Base-by-base conservation (phyloP, 2,329 filamentous ascomycete species). In the Clarireedia hainanense region DNA sequence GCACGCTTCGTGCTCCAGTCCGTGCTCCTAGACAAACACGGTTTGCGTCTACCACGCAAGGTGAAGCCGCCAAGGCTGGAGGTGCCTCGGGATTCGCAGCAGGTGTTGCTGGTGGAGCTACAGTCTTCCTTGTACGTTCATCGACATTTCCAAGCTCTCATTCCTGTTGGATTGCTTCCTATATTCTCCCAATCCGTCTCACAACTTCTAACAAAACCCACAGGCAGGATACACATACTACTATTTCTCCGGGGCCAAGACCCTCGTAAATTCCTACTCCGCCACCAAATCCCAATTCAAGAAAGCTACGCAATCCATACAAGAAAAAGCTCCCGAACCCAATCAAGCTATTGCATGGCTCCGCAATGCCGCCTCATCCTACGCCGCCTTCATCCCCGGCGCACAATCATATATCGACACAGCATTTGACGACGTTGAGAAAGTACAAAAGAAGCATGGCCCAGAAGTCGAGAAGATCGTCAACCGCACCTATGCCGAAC, bases 321-420 rank as follows among this genome's bases (percentile, higher is more conserved):
- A 84, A 61, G 71, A 84, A 55, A 76, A 77, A 47, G 80, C 85
- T 0, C 86, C 87, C 0, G 78, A 81, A 58, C 77, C 84, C 14
- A 85, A 87, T 60, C 78, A 88, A 69, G 85, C 86, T 1, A 73
- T 88, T 40, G 71, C 78, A 58, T 84, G 80, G 73, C 78, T 91
- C 58, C 82, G 83, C 64, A 74, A 82, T 56, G 83, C 84, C 12
- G 81, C 82, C 27, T 82, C 81, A 66, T 82, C 82, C 24, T 91
- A 91, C 65, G 84, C 85, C 2, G 75, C 74, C 2, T 88, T 85
- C 76, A 80, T 91, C 30, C 88, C 88, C 0, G 88, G 88, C 12
- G 86, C 83, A 2, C 79, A 79, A 30, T 72, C 76, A 47, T 89
- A 87, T 63, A 80, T 91, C 48, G 85, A 91, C 65, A 71, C 75